Evolutionary conservation across 495 filamentous ascomycete genomes (phyloP), one percentile per base, ranked within the genome.

Genomic region (Penicillium waksmanii): DNA sequence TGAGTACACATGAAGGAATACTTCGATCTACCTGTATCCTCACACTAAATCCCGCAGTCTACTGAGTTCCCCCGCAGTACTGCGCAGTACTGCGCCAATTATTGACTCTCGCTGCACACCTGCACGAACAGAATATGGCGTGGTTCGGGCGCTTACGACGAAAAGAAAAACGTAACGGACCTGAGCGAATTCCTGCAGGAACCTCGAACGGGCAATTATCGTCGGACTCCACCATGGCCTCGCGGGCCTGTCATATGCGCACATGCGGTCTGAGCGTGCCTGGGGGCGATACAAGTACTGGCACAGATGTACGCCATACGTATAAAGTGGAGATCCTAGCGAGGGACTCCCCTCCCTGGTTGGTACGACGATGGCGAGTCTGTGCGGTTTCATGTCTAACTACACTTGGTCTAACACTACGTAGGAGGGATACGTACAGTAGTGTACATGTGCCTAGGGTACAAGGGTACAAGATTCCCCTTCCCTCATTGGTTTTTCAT

Each of bases 91-190:
- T 21, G 36, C 42, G 42, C n/a, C 42, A 46, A 27, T 48, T 13
- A 48, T 48, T 48, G 46, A 25, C 10, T 3, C 12, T 4, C 9
- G 9, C 10, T 33, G 23, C 31, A n/a, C 44, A 13, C 21, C 31
- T 51, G 60, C 51, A 51, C 58, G 51, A 53, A 2, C 49, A 23
- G 15, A 58, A 59, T 68, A 60, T 66, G 55, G 62, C 58, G 68
- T 67, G 73, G 65, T 64, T 73, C 66, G 62, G 65, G 73, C 71
- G 73, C 73, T 74, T 74, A 67, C 27, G 51, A 52, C 57, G 65
- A 71, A 65, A 40, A 51, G n/a, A 23, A 46, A 38, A 43, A 51
- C 56, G 13, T 34, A 18, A 44, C n/a, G 38, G 25, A 40, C 25
- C 17, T 51, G 52, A 60, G 51, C 25, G 47, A 42, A 64, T 61